A percentile compares a stretch with the other conserved stretches of the same genome.
These are phyloP conservation scores for Cercospora nicotianae DNA, from an alignment of 2,329 filamentous ascomycete genomes.

Conservation along the genomic window DNA sequence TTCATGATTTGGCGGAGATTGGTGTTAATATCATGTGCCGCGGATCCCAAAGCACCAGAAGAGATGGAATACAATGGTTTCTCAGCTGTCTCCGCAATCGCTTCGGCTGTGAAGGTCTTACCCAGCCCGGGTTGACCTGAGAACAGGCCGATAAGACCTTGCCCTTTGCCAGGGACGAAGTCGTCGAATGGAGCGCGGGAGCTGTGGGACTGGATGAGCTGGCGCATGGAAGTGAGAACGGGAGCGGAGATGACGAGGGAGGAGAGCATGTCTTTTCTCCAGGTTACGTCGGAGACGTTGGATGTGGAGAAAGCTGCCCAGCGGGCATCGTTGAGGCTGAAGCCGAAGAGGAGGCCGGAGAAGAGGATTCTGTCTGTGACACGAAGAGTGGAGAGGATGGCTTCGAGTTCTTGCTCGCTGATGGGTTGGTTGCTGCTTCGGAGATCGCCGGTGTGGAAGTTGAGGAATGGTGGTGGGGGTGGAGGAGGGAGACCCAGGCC, in stretches of 20 bases:
- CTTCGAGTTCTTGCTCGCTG: neutral
- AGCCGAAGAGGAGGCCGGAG: slow-evolving; percentile 5
- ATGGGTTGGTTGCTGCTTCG: neutral
- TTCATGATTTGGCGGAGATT: slow-evolving; percentile 18
- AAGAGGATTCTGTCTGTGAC: slow-evolving; percentile 9
- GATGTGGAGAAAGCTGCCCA: slow-evolving; percentile 9
- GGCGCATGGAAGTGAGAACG: neutral
- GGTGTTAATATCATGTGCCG: slow-evolving; percentile 22
- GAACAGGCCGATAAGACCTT: slow-evolving; percentile 14
- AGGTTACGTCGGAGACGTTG: neutral
- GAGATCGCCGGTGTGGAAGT: neutral
- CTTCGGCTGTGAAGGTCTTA: slow-evolving; percentile 25
- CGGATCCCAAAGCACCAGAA: slow-evolving; percentile 5
- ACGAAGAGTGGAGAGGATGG: neutral
- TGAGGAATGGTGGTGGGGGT: neutral
- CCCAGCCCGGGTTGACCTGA: slow-evolving; percentile 29
- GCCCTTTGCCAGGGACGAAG: slow-evolving; percentile 9
- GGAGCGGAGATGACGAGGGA: slow-evolving; percentile 7
- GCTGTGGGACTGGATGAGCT: slow-evolving; percentile 6
- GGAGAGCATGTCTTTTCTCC: slow-evolving; percentile 1
- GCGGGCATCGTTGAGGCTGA: neutral
- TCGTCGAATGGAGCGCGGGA: slow-evolving; percentile 6
- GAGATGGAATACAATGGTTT: slow-evolving; percentile 6
- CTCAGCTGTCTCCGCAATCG: slow-evolving; percentile 13
- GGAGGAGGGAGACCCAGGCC: neutral